These are phyloP conservation scores for Boletus pseudopeckii DNA, from an alignment of 768 basidiomycete genomes.

Conservation along the genomic window DNA sequence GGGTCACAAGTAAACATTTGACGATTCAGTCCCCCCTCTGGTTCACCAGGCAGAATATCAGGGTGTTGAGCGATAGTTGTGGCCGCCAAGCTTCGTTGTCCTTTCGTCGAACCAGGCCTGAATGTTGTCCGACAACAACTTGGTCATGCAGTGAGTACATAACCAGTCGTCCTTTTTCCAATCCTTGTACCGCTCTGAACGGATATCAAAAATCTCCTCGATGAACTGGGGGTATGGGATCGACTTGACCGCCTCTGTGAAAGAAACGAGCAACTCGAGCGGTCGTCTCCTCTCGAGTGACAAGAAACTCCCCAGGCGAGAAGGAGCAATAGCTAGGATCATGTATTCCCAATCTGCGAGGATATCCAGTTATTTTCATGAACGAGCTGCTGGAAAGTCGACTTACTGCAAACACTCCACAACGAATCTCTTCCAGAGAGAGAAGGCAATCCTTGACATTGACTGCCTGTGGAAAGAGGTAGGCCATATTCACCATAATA, in stretches of 20 bases:
- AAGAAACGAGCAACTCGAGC: slow-evolving; percentile 2
- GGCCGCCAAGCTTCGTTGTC: not conserved
- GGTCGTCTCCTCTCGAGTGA: slow-evolving; percentile 1
- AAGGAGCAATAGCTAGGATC: slow-evolving; percentile 3
- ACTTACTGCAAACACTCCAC: slow-evolving; percentile 30
- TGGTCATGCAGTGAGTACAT: slow-evolving; percentile 30
- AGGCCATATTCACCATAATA: not conserved
- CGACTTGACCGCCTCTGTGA: slow-evolving; percentile 1
- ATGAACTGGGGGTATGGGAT: slow-evolving; percentile 13
- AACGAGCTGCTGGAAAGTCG: not conserved
- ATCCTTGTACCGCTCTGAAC: slow-evolving; percentile 16
- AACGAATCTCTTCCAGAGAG: slow-evolving; percentile 17
- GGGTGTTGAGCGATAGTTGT: not conserved
- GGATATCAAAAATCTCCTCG: slow-evolving; percentile 16
- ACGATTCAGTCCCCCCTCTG: not conserved
- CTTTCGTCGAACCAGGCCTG: slow-evolving; percentile 12
- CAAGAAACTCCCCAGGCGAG: slow-evolving; percentile 2
- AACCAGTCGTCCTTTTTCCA: slow-evolving; percentile 33
- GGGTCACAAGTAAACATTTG: not conserved
- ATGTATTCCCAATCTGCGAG: slow-evolving; percentile 19
- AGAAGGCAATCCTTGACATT: slow-evolving; percentile 8
- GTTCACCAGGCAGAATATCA: not conserved
- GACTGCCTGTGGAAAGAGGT: not conserved
- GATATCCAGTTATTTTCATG: not conserved
- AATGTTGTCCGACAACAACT: slow-evolving; percentile 15